Conservation (phyloP, 495 filamentous ascomycete genomes). For the Oleoguttula mirabilis region DNA sequence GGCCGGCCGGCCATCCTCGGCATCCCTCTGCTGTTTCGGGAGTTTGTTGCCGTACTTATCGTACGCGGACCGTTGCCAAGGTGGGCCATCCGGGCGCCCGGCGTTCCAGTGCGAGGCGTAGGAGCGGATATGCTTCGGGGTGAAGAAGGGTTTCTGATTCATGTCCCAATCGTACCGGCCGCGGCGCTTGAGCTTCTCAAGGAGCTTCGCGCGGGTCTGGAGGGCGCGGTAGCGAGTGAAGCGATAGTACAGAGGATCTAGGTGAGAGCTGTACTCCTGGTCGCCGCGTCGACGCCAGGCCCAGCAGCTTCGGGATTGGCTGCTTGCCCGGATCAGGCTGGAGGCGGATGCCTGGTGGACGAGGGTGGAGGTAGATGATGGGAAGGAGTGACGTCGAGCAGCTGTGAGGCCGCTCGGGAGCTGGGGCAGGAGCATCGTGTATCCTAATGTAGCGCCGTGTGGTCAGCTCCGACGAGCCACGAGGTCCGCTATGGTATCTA, state of each 20-base stretch:
- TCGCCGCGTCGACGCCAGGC: background rate
- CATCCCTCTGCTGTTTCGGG: background rate
- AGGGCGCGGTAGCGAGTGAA: slow-evolving; percentile 11
- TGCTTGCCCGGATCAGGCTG: background rate
- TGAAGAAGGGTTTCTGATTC: slow-evolving; percentile 16
- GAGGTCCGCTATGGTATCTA: no score
- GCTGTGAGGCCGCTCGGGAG: background rate
- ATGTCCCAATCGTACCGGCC: slow-evolving; percentile 15
- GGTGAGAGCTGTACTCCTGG: slow-evolving; percentile 11
- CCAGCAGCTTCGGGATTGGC: slow-evolving; percentile 7
- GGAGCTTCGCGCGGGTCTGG: slow-evolving; percentile 16
- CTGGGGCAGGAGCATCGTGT: background rate
- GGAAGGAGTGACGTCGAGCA: background rate
- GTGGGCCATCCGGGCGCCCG: background rate
- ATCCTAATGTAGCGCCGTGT: no score
- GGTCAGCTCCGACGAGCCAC: no score
- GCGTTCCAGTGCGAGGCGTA: slow-evolving; percentile 11
- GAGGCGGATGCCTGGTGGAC: background rate
- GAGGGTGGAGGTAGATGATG: background rate
- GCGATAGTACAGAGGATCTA: slow-evolving; percentile 12
- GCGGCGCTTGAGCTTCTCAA: slow-evolving; percentile 8
- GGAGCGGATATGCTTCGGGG: slow-evolving; percentile 14
- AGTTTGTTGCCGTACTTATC: slow-evolving; percentile 1
- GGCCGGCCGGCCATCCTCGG: background rate
- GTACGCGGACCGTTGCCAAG: background rate